phyloP scores from a whole-genome alignment of 148 eudicot genomes.

The Chenopodium formosanum region DNA sequence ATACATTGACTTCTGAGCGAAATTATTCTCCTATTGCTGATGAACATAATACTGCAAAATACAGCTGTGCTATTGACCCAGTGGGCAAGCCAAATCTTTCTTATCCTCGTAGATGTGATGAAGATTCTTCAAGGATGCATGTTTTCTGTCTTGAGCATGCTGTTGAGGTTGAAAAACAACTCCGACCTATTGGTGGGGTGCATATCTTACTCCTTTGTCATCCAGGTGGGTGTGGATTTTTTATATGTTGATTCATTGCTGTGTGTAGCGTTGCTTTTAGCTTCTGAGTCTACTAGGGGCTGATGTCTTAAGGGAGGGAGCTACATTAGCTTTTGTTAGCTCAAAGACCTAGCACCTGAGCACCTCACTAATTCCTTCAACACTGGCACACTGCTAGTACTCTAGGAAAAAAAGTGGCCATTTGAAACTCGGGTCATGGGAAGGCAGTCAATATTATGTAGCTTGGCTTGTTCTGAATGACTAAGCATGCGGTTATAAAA shows the following conservation, averaged over 20 bases:
- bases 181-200: conserved; percentile 74
- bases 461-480: no score
- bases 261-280: background rate
- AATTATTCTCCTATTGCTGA: conserved; percentile 27
- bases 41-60: conserved; percentile 18
- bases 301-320: background rate
- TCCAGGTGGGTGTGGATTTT: conserved; percentile 55
- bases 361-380: background rate
- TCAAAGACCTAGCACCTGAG: background rate
- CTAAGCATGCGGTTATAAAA: no score
- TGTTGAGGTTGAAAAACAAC: conserved; percentile 66
- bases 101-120: conserved; percentile 46
- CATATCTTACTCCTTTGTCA: conserved; percentile 84
- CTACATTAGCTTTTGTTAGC: background rate
- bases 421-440: background rate
- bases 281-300: background rate
- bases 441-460: background rate
- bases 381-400: background rate
- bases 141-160: conserved; percentile 98
- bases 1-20: conserved; percentile 33
- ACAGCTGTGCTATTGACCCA: conserved; percentile 21
- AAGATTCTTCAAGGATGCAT: conserved; percentile 88
- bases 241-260: background rate
- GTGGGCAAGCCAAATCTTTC: conserved; percentile 30
- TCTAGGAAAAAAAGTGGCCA: background rate